Conservation (phyloP, 2,329 filamentous ascomycete species). For the Fusarium nodosum region DNA sequence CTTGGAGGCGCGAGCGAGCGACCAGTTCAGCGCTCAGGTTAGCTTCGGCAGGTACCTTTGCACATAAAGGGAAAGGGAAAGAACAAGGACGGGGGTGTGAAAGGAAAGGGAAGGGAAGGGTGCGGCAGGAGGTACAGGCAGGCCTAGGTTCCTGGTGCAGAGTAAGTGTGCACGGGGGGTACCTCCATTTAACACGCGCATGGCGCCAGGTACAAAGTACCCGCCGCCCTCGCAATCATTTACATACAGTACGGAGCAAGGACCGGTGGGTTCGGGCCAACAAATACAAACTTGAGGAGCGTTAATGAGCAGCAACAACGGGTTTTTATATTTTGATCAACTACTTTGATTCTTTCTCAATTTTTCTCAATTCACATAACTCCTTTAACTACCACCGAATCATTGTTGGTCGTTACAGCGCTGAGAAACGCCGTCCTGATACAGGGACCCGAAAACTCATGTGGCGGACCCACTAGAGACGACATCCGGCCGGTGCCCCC, state of each 20-base stretch:
- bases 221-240: constrained; percentile 33
- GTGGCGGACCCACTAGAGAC: constrained; percentile 53
- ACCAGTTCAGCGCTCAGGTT: constrained; percentile 15
- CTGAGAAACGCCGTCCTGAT: constrained; percentile 40
- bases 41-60: constrained; percentile 31
- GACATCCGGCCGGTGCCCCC: constrained; percentile 53
- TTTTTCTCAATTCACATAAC: not conserved
- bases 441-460: constrained; percentile 46
- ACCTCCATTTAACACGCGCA: constrained; percentile 41
- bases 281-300: constrained; percentile 18
- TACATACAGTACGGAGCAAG: constrained; percentile 34
- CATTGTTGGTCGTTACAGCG: constrained; percentile 34
- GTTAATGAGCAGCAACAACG: not conserved
- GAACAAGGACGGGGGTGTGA: constrained; percentile 41
- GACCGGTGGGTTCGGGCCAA: constrained; percentile 50
- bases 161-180: constrained; percentile 37
- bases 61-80: constrained; percentile 40
- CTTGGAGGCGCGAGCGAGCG: constrained; percentile 47
- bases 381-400: constrained; percentile 8
- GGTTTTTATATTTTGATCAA: not conserved
- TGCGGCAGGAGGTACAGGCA: constrained; percentile 30
- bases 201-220: constrained; percentile 42
- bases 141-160: constrained; percentile 35
- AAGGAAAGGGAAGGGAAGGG: constrained; percentile 25
- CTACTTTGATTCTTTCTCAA: too few species aligned